Percentiles rank a stretch among this genome's conserved stretches.
phyloP scores from a whole-genome alignment of 805 yeast species.

The Saturnispora silvae region DNA sequence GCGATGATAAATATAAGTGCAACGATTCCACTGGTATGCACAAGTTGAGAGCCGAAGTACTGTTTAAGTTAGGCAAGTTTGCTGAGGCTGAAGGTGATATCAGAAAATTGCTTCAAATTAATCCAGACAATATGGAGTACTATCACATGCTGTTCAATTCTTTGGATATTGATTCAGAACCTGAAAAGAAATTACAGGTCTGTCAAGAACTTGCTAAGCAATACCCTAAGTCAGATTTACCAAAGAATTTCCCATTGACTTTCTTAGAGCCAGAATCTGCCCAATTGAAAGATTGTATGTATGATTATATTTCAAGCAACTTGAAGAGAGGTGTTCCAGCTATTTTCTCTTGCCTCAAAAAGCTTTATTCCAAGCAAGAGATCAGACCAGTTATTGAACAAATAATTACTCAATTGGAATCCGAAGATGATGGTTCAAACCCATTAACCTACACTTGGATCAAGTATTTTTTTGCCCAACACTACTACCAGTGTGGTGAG shows the following conservation, averaged over 20 bases:
- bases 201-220: conserved; percentile 56
- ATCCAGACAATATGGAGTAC: conserved; percentile 68
- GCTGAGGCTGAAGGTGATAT: conserved; percentile 61
- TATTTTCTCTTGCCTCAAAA: conserved; percentile 75
- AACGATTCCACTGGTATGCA: conserved; percentile 32
- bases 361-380: conserved; percentile 46
- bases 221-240: conserved; percentile 80
- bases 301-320: conserved; percentile 47
- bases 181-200: conserved; percentile 44
- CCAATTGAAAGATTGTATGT: conserved; percentile 33
- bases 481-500: conserved; percentile 47
- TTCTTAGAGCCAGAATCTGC: conserved; percentile 44
- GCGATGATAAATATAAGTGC: conserved; percentile 10
- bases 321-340: conserved; percentile 82
- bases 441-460: conserved; percentile 59
- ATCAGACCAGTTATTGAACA: conserved; percentile 35
- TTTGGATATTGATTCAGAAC: conserved; percentile 38
- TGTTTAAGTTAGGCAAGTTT: conserved; percentile 36
- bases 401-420: conserved; percentile 40
- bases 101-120: conserved; percentile 65
- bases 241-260: conserved; percentile 65
- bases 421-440: conserved; percentile 19
- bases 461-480: conserved; percentile 68
- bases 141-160: conserved; percentile 58
- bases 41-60: conserved; percentile 59